Percentiles rank a stretch among this genome's conserved stretches.
phyloP scores from a whole-genome alignment of 169 alveolate species.

The Cardiosporidium cionae region DNA sequence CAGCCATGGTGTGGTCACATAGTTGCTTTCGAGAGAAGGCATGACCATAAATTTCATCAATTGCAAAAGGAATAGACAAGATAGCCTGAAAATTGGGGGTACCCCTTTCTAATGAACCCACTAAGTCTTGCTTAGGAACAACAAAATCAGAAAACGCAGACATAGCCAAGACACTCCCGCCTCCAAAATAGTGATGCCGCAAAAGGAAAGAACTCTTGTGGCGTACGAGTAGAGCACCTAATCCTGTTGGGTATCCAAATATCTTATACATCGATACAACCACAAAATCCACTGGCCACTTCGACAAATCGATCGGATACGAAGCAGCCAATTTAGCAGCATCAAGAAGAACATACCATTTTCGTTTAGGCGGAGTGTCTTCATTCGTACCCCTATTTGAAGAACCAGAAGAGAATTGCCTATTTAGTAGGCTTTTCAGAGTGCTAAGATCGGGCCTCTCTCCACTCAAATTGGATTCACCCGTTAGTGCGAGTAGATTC shows the following conservation, averaged over 20 bases:
- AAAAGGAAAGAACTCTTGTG: not conserved
- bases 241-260: slow-evolving; percentile 51
- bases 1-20: not conserved
- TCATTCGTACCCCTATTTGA: not conserved
- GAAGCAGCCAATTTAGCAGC: slow-evolving; percentile 40
- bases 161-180: slow-evolving; percentile 38
- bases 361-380: not conserved
- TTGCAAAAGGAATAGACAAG: slow-evolving; percentile 40
- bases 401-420: not conserved
- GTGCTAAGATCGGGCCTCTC: not conserved
- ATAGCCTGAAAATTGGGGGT: slow-evolving; percentile 25
- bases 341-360: slow-evolving; percentile 20
- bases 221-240: slow-evolving; percentile 40
- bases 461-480: slow-evolving; percentile 2
- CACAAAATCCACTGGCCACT: slow-evolving; percentile 35
- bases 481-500: not conserved
- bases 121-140: not conserved
- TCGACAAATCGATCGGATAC: slow-evolving; percentile 9
- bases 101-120: not conserved
- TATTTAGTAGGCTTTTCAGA: not conserved
- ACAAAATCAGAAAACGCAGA: slow-evolving; percentile 5
- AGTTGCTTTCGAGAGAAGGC: not conserved
- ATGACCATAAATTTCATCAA: slow-evolving; percentile 16
- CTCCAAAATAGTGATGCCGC: slow-evolving; percentile 29
- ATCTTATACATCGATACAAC: slow-evolving; percentile 42